Conservation (phyloP, 805 yeast species). For the Kodamaea lidongshanica region DNA sequence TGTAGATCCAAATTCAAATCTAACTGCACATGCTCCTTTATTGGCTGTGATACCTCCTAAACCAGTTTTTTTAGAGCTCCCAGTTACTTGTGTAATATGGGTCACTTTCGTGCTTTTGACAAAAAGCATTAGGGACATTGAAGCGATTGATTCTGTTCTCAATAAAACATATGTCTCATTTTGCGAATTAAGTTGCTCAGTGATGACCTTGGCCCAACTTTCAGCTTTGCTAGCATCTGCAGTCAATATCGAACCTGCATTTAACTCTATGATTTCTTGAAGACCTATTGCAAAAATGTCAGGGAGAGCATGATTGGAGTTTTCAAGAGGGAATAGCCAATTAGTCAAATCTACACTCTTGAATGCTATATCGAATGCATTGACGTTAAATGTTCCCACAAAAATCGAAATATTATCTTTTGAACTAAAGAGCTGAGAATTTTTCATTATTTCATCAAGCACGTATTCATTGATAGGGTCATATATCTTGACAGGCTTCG, state of each 20-base stretch:
- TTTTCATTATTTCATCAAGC: slow-evolving; percentile 50
- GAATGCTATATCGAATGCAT: slow-evolving; percentile 52
- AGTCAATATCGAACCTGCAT: slow-evolving; percentile 83
- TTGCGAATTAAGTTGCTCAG: slow-evolving; percentile 50
- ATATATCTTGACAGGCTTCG: slow-evolving; percentile 62
- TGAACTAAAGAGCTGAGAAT: slow-evolving; percentile 51
- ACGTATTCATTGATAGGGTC: slow-evolving; percentile 89
- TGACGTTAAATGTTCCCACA: slow-evolving; percentile 83
- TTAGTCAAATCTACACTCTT: slow-evolving; percentile 50
- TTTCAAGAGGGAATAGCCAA: slow-evolving; percentile 78
- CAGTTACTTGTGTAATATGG: slow-evolving; percentile 75
- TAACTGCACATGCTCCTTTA: slow-evolving; percentile 92
- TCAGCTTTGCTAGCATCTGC: slow-evolving; percentile 75
- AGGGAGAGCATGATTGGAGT: slow-evolving; percentile 41
- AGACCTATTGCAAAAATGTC: slow-evolving; percentile 86
- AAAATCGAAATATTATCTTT: slow-evolving; percentile 56
- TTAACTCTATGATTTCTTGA: slow-evolving; percentile 90
- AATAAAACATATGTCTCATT: slow-evolving; percentile 49
- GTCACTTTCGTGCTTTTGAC: slow-evolving; percentile 46
- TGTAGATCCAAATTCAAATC: slow-evolving; percentile 53
- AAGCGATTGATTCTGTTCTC: slow-evolving; percentile 71
- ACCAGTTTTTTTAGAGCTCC: slow-evolving; percentile 93
- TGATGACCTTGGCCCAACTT: slow-evolving; percentile 72
- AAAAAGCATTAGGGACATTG: slow-evolving; percentile 58
- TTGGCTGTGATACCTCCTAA: slow-evolving; percentile 96